phyloP scores from a whole-genome alignment of 2,329 filamentous ascomycete species.

The Claviceps lovelessii region DNA sequence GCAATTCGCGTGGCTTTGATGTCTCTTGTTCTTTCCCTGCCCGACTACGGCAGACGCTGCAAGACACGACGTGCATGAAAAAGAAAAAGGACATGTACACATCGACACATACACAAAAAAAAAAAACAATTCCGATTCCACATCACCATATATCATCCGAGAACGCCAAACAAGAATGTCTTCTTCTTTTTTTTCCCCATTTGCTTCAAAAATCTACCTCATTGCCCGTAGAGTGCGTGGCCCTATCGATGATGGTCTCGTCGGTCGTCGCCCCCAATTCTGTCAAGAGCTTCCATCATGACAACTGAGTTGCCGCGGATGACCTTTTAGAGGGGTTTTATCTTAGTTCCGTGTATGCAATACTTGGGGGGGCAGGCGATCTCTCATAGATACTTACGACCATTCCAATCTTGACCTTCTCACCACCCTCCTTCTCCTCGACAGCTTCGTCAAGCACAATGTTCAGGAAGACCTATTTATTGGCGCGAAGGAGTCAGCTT shows the following conservation, averaged over 20 bases:
- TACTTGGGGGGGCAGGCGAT: neutral
- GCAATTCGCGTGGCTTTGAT: neutral
- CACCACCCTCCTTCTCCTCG: slow-evolving; percentile 82
- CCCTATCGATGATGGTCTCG: slow-evolving; percentile 20
- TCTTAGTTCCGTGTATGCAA: neutral
- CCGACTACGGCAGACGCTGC: neutral
- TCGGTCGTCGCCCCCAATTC: slow-evolving; percentile 49
- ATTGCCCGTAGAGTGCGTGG: slow-evolving; percentile 7
- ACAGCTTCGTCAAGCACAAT: slow-evolving; percentile 94
- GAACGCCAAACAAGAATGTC: slow-evolving; percentile 20
- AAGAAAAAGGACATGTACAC: neutral
- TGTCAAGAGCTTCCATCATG: slow-evolving; percentile 76
- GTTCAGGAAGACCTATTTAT: slow-evolving; percentile 77
- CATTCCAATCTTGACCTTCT: slow-evolving; percentile 85
- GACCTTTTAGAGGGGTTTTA: slow-evolving; percentile 38
- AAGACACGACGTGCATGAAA: neutral
- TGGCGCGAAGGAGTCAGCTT: neutral
- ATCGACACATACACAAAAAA: neutral
- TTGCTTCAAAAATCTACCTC: neutral
- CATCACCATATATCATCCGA: slow-evolving; percentile 12
- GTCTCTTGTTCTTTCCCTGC: neutral
- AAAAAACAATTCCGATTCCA: slow-evolving; percentile 1
- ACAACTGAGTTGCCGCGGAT: slow-evolving; percentile 97
- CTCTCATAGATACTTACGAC: slow-evolving; percentile 45
- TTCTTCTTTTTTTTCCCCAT: neutral